A percentile compares a stretch with the other conserved stretches of the same genome.
Evolutionary conservation across 495 filamentous ascomycete species (phyloP).

Genomic region (Rusavskia elegans): DNA sequence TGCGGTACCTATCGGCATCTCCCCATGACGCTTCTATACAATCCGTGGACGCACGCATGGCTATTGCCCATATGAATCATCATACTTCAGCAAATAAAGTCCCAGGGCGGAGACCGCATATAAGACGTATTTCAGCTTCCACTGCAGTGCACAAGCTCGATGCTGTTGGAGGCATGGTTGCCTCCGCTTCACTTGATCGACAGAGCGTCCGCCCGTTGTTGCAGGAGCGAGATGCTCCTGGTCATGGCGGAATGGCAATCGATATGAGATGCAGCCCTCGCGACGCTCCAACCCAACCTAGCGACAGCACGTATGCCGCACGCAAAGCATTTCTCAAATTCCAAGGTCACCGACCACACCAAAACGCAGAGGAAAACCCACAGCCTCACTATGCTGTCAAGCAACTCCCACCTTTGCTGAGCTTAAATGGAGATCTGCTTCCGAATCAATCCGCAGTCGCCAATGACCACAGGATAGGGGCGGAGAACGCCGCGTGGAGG

Average conservation of each 20-base stretch:
- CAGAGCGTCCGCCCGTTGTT: background rate
- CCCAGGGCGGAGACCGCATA: background rate
- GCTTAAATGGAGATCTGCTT: background rate
- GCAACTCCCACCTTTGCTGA: background rate
- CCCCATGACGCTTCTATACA: no score
- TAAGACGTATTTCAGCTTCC: background rate
- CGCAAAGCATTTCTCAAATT: background rate
- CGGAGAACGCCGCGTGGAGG: no score
- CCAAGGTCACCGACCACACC: background rate
- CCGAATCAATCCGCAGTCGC: no score
- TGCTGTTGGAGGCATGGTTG: background rate
- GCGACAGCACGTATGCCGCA: background rate
- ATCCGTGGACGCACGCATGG: no score
- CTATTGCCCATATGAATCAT: no score
- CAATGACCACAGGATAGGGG: no score
- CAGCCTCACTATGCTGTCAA: background rate
- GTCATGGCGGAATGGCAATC: no score
- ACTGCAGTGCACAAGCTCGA: background rate
- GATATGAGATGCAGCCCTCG: no score
- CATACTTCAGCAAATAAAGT: no score
- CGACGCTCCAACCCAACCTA: background rate
- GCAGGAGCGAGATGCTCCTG: background rate
- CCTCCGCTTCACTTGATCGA: background rate
- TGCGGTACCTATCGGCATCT: no score
- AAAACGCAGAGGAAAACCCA: background rate